phyloP scores from a whole-genome alignment of 805 yeast genomes.

The Wickerhamiella vanderwaltii region DNA sequence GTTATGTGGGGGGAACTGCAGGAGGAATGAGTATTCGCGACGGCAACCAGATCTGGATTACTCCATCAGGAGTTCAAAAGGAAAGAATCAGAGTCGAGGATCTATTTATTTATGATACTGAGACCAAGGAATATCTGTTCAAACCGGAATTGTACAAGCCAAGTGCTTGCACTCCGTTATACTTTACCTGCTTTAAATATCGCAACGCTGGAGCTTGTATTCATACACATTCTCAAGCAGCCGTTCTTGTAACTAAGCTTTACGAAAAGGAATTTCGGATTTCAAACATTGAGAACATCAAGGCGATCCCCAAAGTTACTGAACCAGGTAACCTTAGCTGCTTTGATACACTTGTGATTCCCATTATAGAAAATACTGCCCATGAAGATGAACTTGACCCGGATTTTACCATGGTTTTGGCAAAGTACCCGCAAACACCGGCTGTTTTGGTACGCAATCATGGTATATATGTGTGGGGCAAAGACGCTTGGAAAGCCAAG shows the following conservation, averaged over 20 bases:
- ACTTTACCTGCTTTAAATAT: conserved; percentile 54
- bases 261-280: conserved; percentile 63
- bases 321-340: conserved; percentile 58
- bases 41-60: conserved; percentile 49
- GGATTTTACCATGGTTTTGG: conserved; percentile 49
- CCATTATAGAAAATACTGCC: conserved; percentile 84
- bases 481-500: conserved; percentile 82
- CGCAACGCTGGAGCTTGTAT: conserved; percentile 83
- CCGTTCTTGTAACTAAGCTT: conserved; percentile 67
- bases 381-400: conserved; percentile 70
- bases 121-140: conserved; percentile 40
- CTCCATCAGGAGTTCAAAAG: conserved; percentile 95
- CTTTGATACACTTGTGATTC: conserved; percentile 66
- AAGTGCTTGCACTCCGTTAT: conserved; percentile 88
- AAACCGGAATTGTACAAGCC: conserved; percentile 64
- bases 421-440: conserved; percentile 60
- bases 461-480: conserved; percentile 97
- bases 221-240: conserved; percentile 85
- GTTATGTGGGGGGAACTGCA: conserved; percentile 94
- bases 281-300: conserved; percentile 78
- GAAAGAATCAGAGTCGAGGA: conserved; percentile 74
- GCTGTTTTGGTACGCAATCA: conserved; percentile 88
- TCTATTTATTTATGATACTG: conserved; percentile 61
- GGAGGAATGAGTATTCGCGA: conserved; percentile 79
- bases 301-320: conserved; percentile 66